Conservation (phyloP, 2,329 filamentous ascomycete genomes). For the Paecilomyces niveus region DNA sequence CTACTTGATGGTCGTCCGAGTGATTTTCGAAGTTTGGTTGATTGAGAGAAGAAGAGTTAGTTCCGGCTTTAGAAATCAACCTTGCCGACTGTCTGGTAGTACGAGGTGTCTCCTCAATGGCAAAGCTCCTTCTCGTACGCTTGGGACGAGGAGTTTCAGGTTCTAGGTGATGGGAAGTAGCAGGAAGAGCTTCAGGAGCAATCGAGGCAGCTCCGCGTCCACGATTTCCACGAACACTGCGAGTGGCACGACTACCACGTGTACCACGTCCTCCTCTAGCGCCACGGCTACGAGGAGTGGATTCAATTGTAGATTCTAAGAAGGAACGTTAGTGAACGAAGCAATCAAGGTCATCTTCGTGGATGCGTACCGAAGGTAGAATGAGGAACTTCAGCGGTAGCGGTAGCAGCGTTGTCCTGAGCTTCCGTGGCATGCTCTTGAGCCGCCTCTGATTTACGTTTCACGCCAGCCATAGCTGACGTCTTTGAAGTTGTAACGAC, state of each 20-base stretch:
- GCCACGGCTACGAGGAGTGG: neutral
- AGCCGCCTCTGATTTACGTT: constrained; percentile 23
- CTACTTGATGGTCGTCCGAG: neutral
- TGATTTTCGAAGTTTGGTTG: constrained; percentile 1
- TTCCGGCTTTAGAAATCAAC: constrained; percentile 15
- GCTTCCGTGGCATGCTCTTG: constrained; percentile 7
- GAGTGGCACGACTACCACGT: neutral
- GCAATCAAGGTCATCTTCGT: neutral
- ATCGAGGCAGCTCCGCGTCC: neutral
- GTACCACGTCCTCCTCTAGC: neutral
- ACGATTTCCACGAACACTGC: neutral
- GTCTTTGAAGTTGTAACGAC: neutral
- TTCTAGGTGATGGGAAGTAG: neutral
- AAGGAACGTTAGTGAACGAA: neutral
- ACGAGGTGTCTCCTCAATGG: constrained; percentile 24
- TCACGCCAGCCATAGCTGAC: constrained; percentile 30
- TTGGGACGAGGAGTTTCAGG: constrained; percentile 25
- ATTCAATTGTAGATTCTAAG: neutral
- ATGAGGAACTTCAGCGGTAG: neutral
- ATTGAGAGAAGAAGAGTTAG: constrained; percentile 7
- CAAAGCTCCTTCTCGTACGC: constrained; percentile 21
- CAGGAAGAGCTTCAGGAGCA: neutral
- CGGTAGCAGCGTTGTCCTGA: neutral
- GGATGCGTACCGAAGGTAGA: neutral
- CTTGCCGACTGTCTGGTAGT: constrained; percentile 29